Evolutionary conservation across 768 basidiomycete genomes (phyloP).

Genomic region (Podaxis carcinomalis): DNA sequence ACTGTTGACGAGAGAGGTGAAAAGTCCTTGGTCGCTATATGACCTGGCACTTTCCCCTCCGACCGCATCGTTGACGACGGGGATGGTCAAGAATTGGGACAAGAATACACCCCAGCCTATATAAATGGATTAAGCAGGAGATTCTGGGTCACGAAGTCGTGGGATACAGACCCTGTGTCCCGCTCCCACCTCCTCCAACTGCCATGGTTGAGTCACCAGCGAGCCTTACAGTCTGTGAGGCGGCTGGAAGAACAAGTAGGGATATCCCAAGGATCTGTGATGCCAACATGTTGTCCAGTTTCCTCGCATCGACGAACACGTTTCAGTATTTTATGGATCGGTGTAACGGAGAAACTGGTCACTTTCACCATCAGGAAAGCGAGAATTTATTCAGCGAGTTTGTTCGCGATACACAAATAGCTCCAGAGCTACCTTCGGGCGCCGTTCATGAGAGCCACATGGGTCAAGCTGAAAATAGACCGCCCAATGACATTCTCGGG

Average conservation of each 20-base stretch:
- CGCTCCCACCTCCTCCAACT: conserved; percentile 23
- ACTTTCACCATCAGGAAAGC: not conserved
- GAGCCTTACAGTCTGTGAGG: conserved; percentile 33
- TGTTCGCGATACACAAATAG: not conserved
- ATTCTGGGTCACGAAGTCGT: not conserved
- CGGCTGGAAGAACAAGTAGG: not conserved
- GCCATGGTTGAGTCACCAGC: conserved; percentile 46
- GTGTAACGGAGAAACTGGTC: not conserved
- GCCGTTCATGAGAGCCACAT: not conserved
- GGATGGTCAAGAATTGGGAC: conserved; percentile 34
- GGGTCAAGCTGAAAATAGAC: not conserved
- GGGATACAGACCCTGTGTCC: conserved; percentile 8
- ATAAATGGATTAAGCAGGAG: not conserved
- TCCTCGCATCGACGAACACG: not conserved
- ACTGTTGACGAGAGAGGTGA: conserved; percentile 35
- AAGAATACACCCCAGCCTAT: conserved; percentile 44
- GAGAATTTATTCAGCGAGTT: not conserved
- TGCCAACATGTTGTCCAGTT: not conserved
- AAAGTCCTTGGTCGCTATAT: conserved; percentile 43
- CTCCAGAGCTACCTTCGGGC: not conserved
- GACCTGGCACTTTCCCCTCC: conserved; percentile 43
- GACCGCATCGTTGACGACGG: conserved; percentile 42
- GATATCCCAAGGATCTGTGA: not conserved
- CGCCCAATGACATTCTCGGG: not conserved
- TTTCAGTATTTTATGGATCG: not conserved